These are phyloP conservation scores for Phytophthora pseudosyringae DNA, from an alignment of 352 stramenopile genomes.

Conservation along the genomic window DNA sequence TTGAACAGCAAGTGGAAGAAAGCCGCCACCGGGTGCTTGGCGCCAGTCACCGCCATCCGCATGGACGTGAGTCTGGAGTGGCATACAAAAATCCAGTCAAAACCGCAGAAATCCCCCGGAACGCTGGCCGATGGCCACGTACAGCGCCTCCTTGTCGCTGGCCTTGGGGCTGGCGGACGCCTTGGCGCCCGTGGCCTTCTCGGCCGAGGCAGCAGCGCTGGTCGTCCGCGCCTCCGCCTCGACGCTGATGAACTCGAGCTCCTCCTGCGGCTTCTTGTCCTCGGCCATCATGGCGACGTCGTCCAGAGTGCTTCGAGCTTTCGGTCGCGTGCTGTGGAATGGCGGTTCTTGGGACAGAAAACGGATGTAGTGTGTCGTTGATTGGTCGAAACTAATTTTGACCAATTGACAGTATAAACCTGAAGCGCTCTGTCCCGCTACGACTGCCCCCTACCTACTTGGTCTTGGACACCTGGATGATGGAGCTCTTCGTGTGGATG, in stretches of 20 bases:
- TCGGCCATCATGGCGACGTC: constrained; percentile 56
- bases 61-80: constrained; percentile 68
- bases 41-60: constrained; percentile 68
- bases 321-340: constrained; percentile 16
- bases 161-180: constrained; percentile 24
- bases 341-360: constrained; percentile 15
- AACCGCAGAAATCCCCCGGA: constrained; percentile 6
- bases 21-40: constrained; percentile 93
- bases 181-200: constrained; percentile 29
- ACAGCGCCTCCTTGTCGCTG: constrained; percentile 69
- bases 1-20: constrained; percentile 99
- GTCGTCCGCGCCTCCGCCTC: constrained; percentile 38
- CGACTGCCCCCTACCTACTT: constrained; percentile 50
- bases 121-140: constrained; percentile 24
- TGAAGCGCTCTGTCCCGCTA: not conserved
- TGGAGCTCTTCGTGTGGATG: constrained; percentile 89
- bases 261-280: constrained; percentile 68
- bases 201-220: constrained; percentile 11
- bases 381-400: constrained; percentile 43
- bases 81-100: constrained; percentile 19
- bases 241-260: constrained; percentile 85
- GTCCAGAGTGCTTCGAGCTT: not conserved
- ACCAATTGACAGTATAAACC: constrained; percentile 22
- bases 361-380: not conserved
- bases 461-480: constrained; percentile 83